Base-by-base conservation (phyloP, 2,329 filamentous ascomycete species). In the Didymella glomerata region DNA sequence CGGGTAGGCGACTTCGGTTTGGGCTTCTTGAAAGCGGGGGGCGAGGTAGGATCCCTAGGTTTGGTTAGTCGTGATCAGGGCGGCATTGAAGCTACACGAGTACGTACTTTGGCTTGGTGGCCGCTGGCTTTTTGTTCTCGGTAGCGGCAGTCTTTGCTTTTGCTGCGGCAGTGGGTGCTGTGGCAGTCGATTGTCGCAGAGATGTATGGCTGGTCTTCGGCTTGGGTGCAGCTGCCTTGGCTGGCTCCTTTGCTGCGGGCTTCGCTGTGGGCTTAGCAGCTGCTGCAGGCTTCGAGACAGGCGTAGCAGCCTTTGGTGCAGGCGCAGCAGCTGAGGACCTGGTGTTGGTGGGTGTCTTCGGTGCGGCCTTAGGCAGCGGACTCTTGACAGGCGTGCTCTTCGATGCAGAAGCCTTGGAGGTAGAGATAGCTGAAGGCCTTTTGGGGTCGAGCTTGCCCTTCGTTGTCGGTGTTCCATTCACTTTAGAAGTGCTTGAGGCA, bases 1-100 rank as follows among this genome's bases (percentile, higher is more conserved):
- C 87, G 85, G 2, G 90, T 92, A 2, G 88, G 88, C 11, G 90
- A 91, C 75, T 86, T 78, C 28, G 75, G 74, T 47, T 64, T 69
- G 22, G 77, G 76, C 66, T 79, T 80, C 55, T 73, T 74, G 64
- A 78, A 73, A 11, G 68, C 70, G 14, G 66, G 64, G 38, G 74
- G 60, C n/a, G 61, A 69, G 60, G 64, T 68, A 14, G 65, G 54
- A 18, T 68, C 67, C n/a, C 63, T 60, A 30, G 24, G 6, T 25
- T 9, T 22, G 3, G 6, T 36, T 11, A 16, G 13, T 51, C 24
- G 50, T 47, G 22, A 22, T 10, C 2, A 5, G 2, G 16, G 16
- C 13, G 30, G 30, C 28, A 4, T 32, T 4, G 20, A 6, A 38
- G 57, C 44, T 1, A 46, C 41, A 20, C 25, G 41, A 36, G 48